Percentiles rank a stretch among this genome's conserved stretches.
Evolutionary conservation across 2,329 filamentous ascomycete species (phyloP).

Genomic region (Colletotrichum tamarilloi): DNA sequence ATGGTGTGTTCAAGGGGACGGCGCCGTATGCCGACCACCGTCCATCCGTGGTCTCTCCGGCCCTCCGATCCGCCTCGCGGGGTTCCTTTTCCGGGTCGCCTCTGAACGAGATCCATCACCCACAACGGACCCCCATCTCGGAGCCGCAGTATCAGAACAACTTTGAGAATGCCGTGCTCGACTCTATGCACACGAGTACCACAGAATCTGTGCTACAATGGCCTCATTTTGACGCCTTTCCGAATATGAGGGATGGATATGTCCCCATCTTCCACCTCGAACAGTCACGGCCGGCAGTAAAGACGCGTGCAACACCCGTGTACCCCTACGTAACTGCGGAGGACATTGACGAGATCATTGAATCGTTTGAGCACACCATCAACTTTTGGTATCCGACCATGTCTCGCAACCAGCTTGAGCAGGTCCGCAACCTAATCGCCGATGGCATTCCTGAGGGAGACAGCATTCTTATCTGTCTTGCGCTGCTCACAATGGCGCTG

Average conservation of each 20-base stretch:
- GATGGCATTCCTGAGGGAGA: slow-evolving; percentile 50
- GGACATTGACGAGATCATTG: slow-evolving; percentile 54
- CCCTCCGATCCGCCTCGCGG: slow-evolving; percentile 40
- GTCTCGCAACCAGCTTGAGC: slow-evolving; percentile 51
- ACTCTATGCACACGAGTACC: slow-evolving; percentile 61
- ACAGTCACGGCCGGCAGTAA: slow-evolving; percentile 51
- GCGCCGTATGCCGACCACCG: slow-evolving; percentile 22
- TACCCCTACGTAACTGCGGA: slow-evolving; percentile 54
- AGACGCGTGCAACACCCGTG: slow-evolving; percentile 47
- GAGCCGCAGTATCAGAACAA: slow-evolving; percentile 41
- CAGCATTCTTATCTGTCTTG: slow-evolving; percentile 52
- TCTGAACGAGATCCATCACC: slow-evolving; percentile 35
- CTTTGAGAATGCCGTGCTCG: slow-evolving; percentile 60
- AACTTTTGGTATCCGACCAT: slow-evolving; percentile 67
- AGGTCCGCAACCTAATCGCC: slow-evolving; percentile 45
- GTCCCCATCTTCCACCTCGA: slow-evolving; percentile 60
- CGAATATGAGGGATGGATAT: slow-evolving; percentile 54
- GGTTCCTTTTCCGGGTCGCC: slow-evolving; percentile 38
- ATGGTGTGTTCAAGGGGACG: slow-evolving; percentile 24
- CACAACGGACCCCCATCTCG: slow-evolving; percentile 37
- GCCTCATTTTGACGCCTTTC: slow-evolving; percentile 60
- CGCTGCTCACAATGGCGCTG: slow-evolving; percentile 58
- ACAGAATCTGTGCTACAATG: slow-evolving; percentile 63
- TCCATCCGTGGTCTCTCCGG: slow-evolving; percentile 31
- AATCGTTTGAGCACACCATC: slow-evolving; percentile 56